Percentiles rank a stretch among this genome's conserved stretches.
These are phyloP conservation scores for Pyrenochaeta sp. DNA, from an alignment of 2,329 filamentous ascomycete species.

Conservation along the genomic window DNA sequence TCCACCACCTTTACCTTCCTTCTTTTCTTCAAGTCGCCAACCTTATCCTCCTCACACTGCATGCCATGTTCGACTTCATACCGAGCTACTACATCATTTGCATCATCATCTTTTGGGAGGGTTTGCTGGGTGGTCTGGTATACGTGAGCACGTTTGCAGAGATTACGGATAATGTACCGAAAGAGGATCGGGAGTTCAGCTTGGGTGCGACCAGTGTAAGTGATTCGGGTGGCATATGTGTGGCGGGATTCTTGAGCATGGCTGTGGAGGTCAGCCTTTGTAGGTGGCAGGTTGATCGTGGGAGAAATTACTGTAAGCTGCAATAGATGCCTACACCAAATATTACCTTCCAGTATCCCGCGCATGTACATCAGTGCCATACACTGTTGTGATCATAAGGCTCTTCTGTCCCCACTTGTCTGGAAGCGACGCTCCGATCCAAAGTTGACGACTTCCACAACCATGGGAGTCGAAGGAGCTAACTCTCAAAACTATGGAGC, in stretches of 20 bases:
- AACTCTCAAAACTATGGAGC: no score
- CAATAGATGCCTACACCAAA: constrained; percentile 15
- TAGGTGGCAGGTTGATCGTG: constrained; percentile 82
- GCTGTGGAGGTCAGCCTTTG: constrained; percentile 83
- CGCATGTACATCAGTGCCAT: neutral
- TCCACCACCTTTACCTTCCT: constrained; percentile 82
- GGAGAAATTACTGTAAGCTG: constrained; percentile 66
- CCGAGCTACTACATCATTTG: constrained; percentile 90
- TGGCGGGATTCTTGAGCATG: constrained; percentile 87
- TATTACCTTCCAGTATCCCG: neutral
- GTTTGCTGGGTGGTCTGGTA: constrained; percentile 85
- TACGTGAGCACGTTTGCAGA: constrained; percentile 93
- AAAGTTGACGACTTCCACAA: no score
- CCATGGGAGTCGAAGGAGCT: no score
- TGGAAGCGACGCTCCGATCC: no score
- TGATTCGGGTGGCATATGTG: constrained; percentile 88
- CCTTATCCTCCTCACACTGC: constrained; percentile 74
- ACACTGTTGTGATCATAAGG: no score
- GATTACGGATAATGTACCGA: constrained; percentile 83
- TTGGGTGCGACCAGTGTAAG: constrained; percentile 89
- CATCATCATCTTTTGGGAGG: constrained; percentile 89
- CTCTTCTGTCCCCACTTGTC: no score
- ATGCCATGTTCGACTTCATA: constrained; percentile 82
- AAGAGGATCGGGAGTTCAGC: constrained; percentile 87
- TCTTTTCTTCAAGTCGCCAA: constrained; percentile 85